Evolutionary conservation across 108 stramenopile species (phyloP).

Genomic region (Aurantiochytrium sp.): DNA sequence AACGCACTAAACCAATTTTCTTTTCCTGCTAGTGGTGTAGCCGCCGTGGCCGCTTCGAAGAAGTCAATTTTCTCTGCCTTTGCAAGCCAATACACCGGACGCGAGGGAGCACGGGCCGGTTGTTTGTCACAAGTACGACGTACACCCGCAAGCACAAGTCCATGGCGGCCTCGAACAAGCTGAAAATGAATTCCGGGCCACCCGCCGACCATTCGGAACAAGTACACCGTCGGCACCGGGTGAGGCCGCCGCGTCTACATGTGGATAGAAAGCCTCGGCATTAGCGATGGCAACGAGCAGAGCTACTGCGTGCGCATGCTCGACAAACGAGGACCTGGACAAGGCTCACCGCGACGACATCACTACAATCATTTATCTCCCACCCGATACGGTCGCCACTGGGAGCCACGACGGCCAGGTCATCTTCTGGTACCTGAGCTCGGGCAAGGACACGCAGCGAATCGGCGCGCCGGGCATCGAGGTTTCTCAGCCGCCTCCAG

Average conservation of each 20-base stretch:
- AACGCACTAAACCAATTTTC: too few relatives aligned
- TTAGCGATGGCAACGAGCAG: background rate
- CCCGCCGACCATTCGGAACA: conserved; percentile 36
- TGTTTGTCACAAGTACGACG: background rate
- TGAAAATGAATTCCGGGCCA: conserved; percentile 35
- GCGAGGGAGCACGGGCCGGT: background rate
- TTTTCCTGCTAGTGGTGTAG: too few relatives aligned
- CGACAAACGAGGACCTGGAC: background rate
- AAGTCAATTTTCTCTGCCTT: too few relatives aligned
- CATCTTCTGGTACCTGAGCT: conserved; percentile 39
- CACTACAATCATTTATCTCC: conserved; percentile 33
- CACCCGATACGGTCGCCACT: conserved; percentile 39
- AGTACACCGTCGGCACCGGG: conserved; percentile 43
- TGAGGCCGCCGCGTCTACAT: conserved; percentile 45
- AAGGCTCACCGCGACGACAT: conserved; percentile 44
- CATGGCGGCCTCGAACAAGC: conserved; percentile 26
- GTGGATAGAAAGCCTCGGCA: conserved; percentile 27
- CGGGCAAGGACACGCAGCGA: conserved; percentile 19
- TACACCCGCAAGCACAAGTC: background rate
- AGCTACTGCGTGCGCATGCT: conserved; percentile 17
- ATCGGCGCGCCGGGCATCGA: background rate
- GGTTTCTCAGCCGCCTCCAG: background rate
- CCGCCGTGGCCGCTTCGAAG: too few relatives aligned
- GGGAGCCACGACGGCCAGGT: conserved; percentile 46
- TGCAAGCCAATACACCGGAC: too few relatives aligned